phyloP scores from a whole-genome alignment of 108 stramenopile species.

The Fistulifera pelliculosa region DNA sequence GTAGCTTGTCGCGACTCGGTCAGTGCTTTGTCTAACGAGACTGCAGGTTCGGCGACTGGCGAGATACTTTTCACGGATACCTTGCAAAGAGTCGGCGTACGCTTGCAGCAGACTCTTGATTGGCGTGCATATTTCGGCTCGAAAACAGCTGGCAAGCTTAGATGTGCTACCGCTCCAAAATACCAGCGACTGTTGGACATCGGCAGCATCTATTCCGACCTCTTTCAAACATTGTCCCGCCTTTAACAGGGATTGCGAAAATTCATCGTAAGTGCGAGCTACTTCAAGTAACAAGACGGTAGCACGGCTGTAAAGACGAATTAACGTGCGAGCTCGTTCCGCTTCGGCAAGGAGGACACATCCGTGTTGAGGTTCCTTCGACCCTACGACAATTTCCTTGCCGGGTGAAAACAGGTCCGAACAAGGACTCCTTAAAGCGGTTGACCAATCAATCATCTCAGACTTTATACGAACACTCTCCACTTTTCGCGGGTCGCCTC shows the following conservation, averaged over 20 bases:
- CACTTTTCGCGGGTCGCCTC: too few species aligned
- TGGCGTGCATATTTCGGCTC: background rate
- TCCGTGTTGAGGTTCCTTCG: slow-evolving; percentile 1
- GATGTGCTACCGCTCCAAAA: slow-evolving; percentile 1
- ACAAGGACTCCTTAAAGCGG: too few species aligned
- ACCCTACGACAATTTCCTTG: too few species aligned
- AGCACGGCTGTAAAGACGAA: background rate
- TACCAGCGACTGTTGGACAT: slow-evolving; percentile 6
- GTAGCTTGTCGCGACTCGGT: slow-evolving; percentile 1
- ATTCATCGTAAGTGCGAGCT: background rate
- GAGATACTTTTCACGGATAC: slow-evolving; percentile 2
- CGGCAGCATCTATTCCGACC: background rate
- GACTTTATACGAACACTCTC: too few species aligned
- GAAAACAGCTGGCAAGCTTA: background rate
- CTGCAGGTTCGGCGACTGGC: slow-evolving; percentile 6
- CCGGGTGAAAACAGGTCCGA: too few species aligned
- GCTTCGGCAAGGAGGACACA: background rate
- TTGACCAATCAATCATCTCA: too few species aligned
- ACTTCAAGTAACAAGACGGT: background rate
- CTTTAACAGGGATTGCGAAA: slow-evolving; percentile 1
- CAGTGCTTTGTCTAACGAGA: background rate
- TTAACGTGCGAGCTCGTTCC: slow-evolving; percentile 3
- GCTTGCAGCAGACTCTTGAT: slow-evolving; percentile 1
- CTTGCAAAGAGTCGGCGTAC: slow-evolving; percentile 2
- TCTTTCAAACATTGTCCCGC: slow-evolving; percentile 1